phyloP scores from a whole-genome alignment of 805 yeast species.

The Yamadazyma nakazawae region DNA sequence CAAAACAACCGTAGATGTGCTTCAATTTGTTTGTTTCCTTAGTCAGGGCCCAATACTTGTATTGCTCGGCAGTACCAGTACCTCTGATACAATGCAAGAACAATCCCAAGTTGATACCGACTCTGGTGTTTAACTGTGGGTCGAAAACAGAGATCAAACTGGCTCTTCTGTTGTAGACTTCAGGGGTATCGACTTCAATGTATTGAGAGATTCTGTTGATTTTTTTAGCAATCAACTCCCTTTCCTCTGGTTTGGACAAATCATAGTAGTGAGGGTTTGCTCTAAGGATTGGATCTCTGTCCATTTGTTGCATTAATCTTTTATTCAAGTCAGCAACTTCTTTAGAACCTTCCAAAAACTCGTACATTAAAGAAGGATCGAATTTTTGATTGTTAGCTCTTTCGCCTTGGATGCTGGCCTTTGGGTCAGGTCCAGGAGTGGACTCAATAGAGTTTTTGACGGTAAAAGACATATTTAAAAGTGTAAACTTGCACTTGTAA shows the following conservation, averaged over 20 bases:
- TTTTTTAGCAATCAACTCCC: slow-evolving; percentile 58
- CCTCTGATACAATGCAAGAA: slow-evolving; percentile 81
- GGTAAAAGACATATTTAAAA: not conserved
- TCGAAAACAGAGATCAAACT: slow-evolving; percentile 63
- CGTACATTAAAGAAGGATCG: slow-evolving; percentile 38
- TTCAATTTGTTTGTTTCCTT: slow-evolving; percentile 59
- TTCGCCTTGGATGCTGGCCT: slow-evolving; percentile 27
- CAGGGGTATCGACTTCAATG: slow-evolving; percentile 48
- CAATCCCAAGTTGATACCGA: slow-evolving; percentile 85
- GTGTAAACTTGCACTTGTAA: not conserved
- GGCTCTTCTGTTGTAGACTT: slow-evolving; percentile 55
- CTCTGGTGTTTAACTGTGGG: slow-evolving; percentile 75
- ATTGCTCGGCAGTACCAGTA: slow-evolving; percentile 82
- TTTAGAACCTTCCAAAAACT: slow-evolving; percentile 39
- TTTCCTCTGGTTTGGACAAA: slow-evolving; percentile 49
- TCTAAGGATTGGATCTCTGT: slow-evolving; percentile 63
- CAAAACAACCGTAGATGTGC: slow-evolving; percentile 62
- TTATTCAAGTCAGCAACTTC: slow-evolving; percentile 47
- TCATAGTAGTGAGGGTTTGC: slow-evolving; percentile 57
- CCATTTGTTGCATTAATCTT: slow-evolving; percentile 52
- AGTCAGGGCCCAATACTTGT: slow-evolving; percentile 74
- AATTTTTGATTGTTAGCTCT: slow-evolving; percentile 28
- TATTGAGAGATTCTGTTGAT: slow-evolving; percentile 60
- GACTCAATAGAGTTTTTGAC: slow-evolving; percentile 18
- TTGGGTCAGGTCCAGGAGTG: slow-evolving; percentile 32